A percentile compares a stretch with the other conserved stretches of the same genome.
These are phyloP conservation scores for Trichoderma sp. DNA, from an alignment of 2,329 filamentous ascomycete species.

Conservation along the genomic window DNA sequence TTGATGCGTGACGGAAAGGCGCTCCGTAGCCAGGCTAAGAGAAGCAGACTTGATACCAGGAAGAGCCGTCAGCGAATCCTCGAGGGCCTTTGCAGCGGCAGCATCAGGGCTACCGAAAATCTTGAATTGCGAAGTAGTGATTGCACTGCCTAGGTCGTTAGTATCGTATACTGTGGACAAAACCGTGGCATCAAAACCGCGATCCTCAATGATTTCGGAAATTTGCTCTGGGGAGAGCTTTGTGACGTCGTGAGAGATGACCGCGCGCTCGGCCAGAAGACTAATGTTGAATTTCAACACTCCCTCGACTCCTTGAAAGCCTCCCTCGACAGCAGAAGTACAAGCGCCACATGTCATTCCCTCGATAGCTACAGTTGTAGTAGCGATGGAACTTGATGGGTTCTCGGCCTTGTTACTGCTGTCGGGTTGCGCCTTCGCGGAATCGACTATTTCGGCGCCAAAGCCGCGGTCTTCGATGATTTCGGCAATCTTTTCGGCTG, in stretches of 20 bases:
- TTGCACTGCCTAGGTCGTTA: constrained; percentile 51
- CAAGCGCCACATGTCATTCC: constrained; percentile 98
- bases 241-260: constrained; percentile 76
- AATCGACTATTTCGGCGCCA: constrained; percentile 75
- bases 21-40: constrained; percentile 70
- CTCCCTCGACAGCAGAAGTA: constrained; percentile 84
- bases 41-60: constrained; percentile 73
- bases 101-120: constrained; percentile 76
- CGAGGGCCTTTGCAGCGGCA: constrained; percentile 68
- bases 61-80: constrained; percentile 62
- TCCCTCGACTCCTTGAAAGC: constrained; percentile 74
- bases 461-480: constrained; percentile 74
- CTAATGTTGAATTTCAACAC: constrained; percentile 91
- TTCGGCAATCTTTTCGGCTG: constrained; percentile 53
- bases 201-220: constrained; percentile 79
- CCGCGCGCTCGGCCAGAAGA: constrained; percentile 85
- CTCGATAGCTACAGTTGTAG: constrained; percentile 84
- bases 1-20: constrained; percentile 71
- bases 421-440: constrained; percentile 46
- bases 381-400: constrained; percentile 50
- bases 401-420: constrained; percentile 28
- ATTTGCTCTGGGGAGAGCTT: constrained; percentile 73
- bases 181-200: constrained; percentile 84
- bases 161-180: constrained; percentile 69
- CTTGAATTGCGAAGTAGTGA: constrained; percentile 71